Base-by-base conservation (phyloP, 2,329 filamentous ascomycete genomes). In the Colletotrichum sp. region DNA sequence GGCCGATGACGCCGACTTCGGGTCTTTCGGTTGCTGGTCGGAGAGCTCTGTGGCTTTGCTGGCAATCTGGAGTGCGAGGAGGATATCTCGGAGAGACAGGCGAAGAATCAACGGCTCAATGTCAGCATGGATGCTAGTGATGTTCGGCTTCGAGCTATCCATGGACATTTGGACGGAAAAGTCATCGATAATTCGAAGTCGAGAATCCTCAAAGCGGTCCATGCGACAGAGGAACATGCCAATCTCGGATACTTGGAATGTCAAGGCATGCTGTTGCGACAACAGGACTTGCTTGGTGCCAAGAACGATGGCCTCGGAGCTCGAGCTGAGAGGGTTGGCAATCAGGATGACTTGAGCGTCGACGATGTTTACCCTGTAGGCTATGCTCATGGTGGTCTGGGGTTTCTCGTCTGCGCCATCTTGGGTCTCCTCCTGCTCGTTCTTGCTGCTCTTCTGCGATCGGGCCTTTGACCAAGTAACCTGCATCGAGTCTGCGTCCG, bases 191-290 rank as follows among this genome's bases (percentile, higher is more conserved):
- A 99, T 98, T 22, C 97, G 93, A 63, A 99, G 89, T 48, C 95
- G 92, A 55, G 94, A 96, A 5, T 94, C 96, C 79, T 99, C 96
- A 79, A 98, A 98, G 78, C 93, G 95, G 84, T 99, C 98, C 97
- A 99, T 99, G 15, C 97, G 94, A 82, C 98, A 99, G 36, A 99
- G 85, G 83, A 98, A 99, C 97, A 99, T 99, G 79, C 97, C 97
- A 69, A 98, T 91, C 81, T 98, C 93, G 9, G 95, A 96, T 4
- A 99, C 92, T 82, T 99, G 96, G 82, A 99, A 90, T 1, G 97
- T 98, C 79, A 98, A 90, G 11, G 96, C 95, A 86, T 98, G 95
- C 83, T 99, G 98, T 80, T 98, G 94, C 3, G 96, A 98, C 13
- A 98, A 90, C 3, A 98, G 89, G 15, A 98, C 92, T 83, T 99